Evolutionary conservation across 2,329 filamentous ascomycete species (phyloP).

Genomic region (Paecilomyces variotii): DNA sequence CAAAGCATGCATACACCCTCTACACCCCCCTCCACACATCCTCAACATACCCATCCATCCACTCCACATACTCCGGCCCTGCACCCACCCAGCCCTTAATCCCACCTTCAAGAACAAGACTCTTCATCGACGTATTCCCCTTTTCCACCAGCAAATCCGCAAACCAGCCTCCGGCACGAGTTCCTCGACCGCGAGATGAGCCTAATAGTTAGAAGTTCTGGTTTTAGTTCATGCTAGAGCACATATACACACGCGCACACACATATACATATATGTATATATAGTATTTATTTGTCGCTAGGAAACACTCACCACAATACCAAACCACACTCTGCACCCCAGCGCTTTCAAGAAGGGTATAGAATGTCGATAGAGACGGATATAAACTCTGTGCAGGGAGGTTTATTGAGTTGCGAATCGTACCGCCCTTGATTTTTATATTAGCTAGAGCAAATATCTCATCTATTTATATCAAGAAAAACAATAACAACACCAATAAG

Average conservation of each 20-base stretch:
- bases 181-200: conserved; percentile 48
- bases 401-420: conserved; percentile 49
- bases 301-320: conserved; percentile 32
- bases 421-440: conserved; percentile 46
- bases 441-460: neutral
- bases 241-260: too few species aligned
- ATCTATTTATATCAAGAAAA: neutral
- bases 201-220: conserved; percentile 25
- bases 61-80: conserved; percentile 40
- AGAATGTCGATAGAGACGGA: conserved; percentile 27
- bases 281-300: too few species aligned
- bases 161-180: conserved; percentile 50
- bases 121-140: conserved; percentile 37
- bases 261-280: too few species aligned
- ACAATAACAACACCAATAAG: too few species aligned
- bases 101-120: conserved; percentile 43
- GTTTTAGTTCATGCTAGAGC: too few species aligned
- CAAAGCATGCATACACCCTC: neutral
- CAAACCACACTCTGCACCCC: conserved; percentile 28
- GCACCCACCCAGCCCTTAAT: conserved; percentile 48
- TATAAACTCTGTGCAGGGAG: conserved; percentile 35
- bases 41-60: conserved; percentile 41
- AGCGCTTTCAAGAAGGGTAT: conserved; percentile 21
- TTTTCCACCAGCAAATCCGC: conserved; percentile 42
- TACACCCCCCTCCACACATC: neutral